A percentile compares a stretch with the other conserved stretches of the same genome.
Evolutionary conservation across 202 grass and related monocot species (phyloP).

Genomic region (Setaria italica): DNA sequence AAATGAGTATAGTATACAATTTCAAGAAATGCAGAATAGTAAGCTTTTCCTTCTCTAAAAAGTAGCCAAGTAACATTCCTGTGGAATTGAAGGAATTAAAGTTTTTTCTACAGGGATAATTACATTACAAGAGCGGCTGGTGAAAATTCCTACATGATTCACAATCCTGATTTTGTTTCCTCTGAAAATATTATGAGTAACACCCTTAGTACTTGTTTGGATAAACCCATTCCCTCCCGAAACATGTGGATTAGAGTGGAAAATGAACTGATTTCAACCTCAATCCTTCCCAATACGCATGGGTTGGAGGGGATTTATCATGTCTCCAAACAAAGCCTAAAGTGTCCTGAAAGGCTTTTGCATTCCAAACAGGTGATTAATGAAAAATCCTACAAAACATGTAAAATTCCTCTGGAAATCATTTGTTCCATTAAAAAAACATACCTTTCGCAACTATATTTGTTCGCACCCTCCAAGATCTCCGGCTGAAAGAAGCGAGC

Average conservation of each 20-base stretch:
- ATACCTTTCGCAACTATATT: constrained; percentile 90
- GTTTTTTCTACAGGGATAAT: neutral
- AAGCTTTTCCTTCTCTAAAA: constrained; percentile 8
- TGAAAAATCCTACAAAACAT: neutral
- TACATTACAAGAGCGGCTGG: neutral
- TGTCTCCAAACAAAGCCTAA: no score
- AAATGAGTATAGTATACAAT: neutral
- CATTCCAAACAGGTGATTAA: neutral
- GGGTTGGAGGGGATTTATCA: no score
- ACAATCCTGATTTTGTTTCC: constrained; percentile 1
- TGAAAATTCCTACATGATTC: constrained; percentile 11
- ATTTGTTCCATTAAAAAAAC: neutral
- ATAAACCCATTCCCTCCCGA: neutral
- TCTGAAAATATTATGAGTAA: constrained; percentile 5
- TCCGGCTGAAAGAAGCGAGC: constrained; percentile 83
- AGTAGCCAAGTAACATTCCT: constrained; percentile 1
- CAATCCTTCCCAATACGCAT: neutral
- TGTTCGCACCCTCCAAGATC: constrained; percentile 92
- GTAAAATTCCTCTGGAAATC: neutral
- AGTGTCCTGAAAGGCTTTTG: neutral
- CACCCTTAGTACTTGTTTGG: neutral
- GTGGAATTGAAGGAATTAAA: neutral
- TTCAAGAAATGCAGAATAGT: neutral
- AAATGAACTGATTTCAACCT: no score
- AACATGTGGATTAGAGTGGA: no score